A percentile compares a stretch with the other conserved stretches of the same genome.
phyloP scores from a whole-genome alignment of 306 rosid species.

The Lathyrus aphaca region DNA sequence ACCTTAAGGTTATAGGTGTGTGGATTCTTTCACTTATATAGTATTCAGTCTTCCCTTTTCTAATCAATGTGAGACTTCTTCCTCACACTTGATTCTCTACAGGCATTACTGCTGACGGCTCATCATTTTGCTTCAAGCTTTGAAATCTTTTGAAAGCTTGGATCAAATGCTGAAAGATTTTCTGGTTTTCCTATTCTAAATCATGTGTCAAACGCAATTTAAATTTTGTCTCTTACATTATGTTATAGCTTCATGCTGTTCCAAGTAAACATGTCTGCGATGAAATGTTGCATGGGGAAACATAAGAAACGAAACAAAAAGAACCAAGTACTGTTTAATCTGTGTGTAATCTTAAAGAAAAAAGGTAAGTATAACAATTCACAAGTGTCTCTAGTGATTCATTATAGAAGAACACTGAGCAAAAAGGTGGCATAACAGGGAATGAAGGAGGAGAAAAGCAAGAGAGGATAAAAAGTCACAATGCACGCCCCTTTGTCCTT shows the following conservation, averaged over 20 bases:
- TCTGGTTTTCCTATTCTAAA: too few species aligned
- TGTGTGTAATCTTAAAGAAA: not conserved
- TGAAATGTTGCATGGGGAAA: not conserved
- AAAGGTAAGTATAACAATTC: not conserved
- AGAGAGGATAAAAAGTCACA: slow-evolving; percentile 16
- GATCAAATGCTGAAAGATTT: too few species aligned
- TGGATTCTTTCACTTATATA: too few species aligned
- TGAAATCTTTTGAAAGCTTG: too few species aligned
- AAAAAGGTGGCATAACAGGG: not conserved
- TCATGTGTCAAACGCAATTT: too few species aligned
- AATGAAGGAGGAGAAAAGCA: slow-evolving; percentile 1
- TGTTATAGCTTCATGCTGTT: not conserved
- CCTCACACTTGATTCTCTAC: too few species aligned
- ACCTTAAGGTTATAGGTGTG: too few species aligned
- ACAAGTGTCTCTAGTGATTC: not conserved
- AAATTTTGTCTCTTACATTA: not conserved
- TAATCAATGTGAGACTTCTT: too few species aligned
- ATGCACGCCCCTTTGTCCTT: not conserved
- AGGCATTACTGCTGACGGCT: too few species aligned
- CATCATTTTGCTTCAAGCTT: too few species aligned
- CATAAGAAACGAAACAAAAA: not conserved
- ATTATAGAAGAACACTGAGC: not conserved
- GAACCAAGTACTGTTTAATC: not conserved
- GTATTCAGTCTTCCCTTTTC: too few species aligned
- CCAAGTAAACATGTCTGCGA: slow-evolving; percentile 13